Percentiles rank a stretch among this genome's conserved stretches.
Evolutionary conservation across 176 grass and related monocot species (phyloP).

Genomic region (Coix lacrymajobi): DNA sequence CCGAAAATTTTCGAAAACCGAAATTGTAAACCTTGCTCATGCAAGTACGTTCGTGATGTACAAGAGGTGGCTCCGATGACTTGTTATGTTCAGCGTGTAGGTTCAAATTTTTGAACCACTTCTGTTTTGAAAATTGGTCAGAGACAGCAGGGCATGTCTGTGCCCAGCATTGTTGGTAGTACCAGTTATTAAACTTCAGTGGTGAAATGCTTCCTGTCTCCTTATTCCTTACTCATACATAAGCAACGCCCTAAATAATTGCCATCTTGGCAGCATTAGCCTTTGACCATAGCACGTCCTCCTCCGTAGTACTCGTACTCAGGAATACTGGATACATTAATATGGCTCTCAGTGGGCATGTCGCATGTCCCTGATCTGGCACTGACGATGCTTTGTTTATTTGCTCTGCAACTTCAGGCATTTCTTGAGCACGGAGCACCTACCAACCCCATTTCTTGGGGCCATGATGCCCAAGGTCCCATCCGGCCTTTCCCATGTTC

Average conservation of each 20-base stretch:
- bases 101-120: not conserved
- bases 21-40: not conserved
- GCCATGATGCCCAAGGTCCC: slow-evolving; percentile 68
- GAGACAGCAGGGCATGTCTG: slow-evolving; percentile 8
- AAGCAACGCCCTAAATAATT: slow-evolving; percentile 3
- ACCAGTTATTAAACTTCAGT: not conserved
- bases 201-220: slow-evolving; percentile 19
- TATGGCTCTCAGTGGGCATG: slow-evolving; percentile 1
- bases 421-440: slow-evolving; percentile 83
- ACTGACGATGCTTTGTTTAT: slow-evolving; percentile 3
- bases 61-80: not conserved
- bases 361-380: not conserved
- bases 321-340: slow-evolving; percentile 4
- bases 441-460: slow-evolving; percentile 52
- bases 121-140: not conserved
- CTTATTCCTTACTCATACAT: no score
- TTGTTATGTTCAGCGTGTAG: not conserved
- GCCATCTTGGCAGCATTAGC: slow-evolving; percentile 10
- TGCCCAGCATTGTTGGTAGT: slow-evolving; percentile 13
- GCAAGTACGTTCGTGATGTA: not conserved
- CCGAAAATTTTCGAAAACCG: no score
- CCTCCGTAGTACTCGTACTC: not conserved
- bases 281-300: slow-evolving; percentile 27
- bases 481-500: no score
- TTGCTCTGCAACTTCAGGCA: slow-evolving; percentile 51